Evolutionary conservation across 2,329 filamentous ascomycete species (phyloP).

Genomic region (Paecilomyces fulvus): DNA sequence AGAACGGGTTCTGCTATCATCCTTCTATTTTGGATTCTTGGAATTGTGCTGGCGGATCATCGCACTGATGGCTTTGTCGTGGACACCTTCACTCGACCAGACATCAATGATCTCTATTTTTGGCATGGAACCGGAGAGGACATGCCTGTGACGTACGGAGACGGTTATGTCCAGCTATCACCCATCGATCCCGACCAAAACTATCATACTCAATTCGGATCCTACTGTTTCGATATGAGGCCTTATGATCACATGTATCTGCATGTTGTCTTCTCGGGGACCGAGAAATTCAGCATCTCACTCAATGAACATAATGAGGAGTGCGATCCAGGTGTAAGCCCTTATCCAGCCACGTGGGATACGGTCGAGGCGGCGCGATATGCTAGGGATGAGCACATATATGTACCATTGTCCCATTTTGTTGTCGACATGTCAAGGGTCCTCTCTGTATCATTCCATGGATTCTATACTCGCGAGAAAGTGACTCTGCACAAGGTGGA

Average conservation of each 20-base stretch:
- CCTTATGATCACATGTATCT: slow-evolving; percentile 51
- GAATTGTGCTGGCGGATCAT: neutral
- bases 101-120: slow-evolving; percentile 52
- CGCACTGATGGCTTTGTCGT: slow-evolving; percentile 36
- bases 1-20: neutral
- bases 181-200: slow-evolving; percentile 53
- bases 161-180: slow-evolving; percentile 46
- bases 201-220: slow-evolving; percentile 52
- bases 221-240: slow-evolving; percentile 48
- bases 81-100: slow-evolving; percentile 49
- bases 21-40: neutral
- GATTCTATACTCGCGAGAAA: slow-evolving; percentile 49
- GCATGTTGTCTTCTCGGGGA: slow-evolving; percentile 56
- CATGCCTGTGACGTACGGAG: slow-evolving; percentile 45
- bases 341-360: slow-evolving; percentile 61
- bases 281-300: slow-evolving; percentile 54
- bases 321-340: slow-evolving; percentile 48
- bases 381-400: slow-evolving; percentile 47
- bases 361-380: slow-evolving; percentile 58
- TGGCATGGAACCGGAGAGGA: slow-evolving; percentile 61
- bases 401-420: slow-evolving; percentile 61
- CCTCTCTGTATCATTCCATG: slow-evolving; percentile 55
- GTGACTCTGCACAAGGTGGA: slow-evolving; percentile 52
- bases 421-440: slow-evolving; percentile 49
- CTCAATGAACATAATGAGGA: slow-evolving; percentile 58